Percentiles rank a stretch among this genome's conserved stretches.
phyloP scores from a whole-genome alignment of 2,329 filamentous ascomycete genomes.

The Sclerotinia nivalis region DNA sequence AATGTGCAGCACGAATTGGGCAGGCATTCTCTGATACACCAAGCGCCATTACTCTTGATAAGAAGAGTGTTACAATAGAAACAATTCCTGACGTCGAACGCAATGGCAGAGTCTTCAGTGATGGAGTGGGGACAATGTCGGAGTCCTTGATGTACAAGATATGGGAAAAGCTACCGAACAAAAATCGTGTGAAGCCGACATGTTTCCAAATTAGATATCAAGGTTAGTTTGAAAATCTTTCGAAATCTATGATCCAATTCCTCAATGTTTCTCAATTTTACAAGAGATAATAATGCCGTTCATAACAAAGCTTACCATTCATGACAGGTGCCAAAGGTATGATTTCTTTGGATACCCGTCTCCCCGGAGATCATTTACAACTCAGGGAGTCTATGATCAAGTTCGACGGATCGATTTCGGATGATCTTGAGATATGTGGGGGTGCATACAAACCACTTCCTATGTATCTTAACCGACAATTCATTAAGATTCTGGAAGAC shows the following conservation, averaged over 20 bases:
- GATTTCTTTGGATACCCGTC: constrained; percentile 65
- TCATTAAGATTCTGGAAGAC: constrained; percentile 86
- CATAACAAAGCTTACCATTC: background rate
- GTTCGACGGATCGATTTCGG: constrained; percentile 58
- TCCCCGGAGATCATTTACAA: constrained; percentile 58
- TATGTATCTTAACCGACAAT: constrained; percentile 72
- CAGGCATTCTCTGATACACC: constrained; percentile 76
- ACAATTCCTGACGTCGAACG: constrained; percentile 54
- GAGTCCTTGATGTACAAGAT: constrained; percentile 58
- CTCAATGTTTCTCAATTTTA: background rate
- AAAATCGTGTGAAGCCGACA: constrained; percentile 53
- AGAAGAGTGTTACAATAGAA: constrained; percentile 34
- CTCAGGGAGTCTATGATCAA: constrained; percentile 79
- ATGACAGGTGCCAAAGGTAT: constrained; percentile 69
- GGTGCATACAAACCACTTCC: constrained; percentile 65
- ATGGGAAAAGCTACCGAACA: constrained; percentile 54
- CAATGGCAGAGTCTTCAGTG: constrained; percentile 67
- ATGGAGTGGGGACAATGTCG: constrained; percentile 78
- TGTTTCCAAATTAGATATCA: constrained; percentile 74
- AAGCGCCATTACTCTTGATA: constrained; percentile 55
- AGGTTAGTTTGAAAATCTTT: constrained; percentile 44
- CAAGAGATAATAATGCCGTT: no score
- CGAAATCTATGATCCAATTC: background rate
- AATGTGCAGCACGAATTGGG: constrained; percentile 60
- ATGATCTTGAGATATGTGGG: constrained; percentile 71